Evolutionary conservation across 768 basidiomycete species (phyloP).

Genomic region (Suillus luteus): DNA sequence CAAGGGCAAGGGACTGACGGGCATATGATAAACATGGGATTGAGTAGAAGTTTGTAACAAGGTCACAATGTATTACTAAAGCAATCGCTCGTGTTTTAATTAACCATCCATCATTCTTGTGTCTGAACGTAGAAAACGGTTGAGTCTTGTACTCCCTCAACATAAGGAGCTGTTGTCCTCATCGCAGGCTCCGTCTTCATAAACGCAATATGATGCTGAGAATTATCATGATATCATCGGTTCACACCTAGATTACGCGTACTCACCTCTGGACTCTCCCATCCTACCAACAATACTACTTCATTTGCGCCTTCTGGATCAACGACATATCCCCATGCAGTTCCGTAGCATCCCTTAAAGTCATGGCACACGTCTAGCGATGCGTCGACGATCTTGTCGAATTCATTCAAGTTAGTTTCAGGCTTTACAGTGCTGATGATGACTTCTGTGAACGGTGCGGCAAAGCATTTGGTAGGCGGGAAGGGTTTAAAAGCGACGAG

Average conservation of each 20-base stretch:
- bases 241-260: background rate
- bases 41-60: conserved; percentile 3
- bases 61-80: conserved; percentile 22
- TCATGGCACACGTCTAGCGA: conserved; percentile 2
- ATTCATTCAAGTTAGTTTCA: conserved; percentile 1
- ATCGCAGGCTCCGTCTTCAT: background rate
- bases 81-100: background rate
- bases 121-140: background rate
- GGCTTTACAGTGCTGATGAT: conserved; percentile 4
- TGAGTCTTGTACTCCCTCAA: conserved; percentile 11
- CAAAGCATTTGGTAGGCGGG: conserved; percentile 8
- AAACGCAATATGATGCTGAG: background rate
- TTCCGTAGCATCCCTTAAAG: conserved; percentile 1
- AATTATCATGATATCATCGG: background rate
- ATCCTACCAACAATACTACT: conserved; percentile 1
- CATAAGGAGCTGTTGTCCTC: background rate
- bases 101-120: background rate
- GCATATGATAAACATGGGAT: conserved; percentile 27
- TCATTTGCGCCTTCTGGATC: conserved; percentile 14
- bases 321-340: conserved; percentile 12
- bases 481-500: conserved; percentile 11
- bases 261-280: conserved; percentile 6
- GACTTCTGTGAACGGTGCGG: conserved; percentile 9
- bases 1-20: conserved; percentile 40
- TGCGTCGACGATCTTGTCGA: conserved; percentile 4